phyloP scores from a whole-genome alignment of 2,329 filamentous ascomycete genomes.

The Ceratocystis destructans region DNA sequence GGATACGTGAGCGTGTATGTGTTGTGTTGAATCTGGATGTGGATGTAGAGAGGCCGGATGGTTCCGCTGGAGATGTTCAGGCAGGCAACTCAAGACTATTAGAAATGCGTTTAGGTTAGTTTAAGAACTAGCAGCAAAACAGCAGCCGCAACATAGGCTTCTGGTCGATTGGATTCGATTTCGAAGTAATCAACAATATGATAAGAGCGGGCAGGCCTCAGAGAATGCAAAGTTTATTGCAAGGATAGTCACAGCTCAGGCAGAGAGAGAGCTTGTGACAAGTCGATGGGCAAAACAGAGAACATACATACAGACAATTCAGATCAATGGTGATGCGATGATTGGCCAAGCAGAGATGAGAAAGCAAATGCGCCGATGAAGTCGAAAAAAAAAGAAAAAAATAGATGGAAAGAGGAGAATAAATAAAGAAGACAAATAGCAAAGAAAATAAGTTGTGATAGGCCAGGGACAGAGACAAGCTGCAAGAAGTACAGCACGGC shows the following conservation, averaged over 20 bases:
- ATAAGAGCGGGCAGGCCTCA: background rate
- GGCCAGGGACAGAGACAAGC: background rate
- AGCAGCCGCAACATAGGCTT: no score
- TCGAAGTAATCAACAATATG: background rate
- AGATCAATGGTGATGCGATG: background rate
- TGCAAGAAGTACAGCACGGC: background rate
- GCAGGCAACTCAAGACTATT: background rate
- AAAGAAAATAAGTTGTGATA: constrained; percentile 8
- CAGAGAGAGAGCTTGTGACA: background rate
- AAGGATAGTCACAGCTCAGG: background rate
- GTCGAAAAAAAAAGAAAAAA: background rate
- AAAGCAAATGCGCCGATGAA: constrained; percentile 6
- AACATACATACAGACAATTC: background rate
- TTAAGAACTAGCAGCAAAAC: no score
- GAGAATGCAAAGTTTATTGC: constrained; percentile 57
- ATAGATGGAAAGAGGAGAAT: constrained; percentile 23
- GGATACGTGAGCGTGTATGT: constrained; percentile 22
- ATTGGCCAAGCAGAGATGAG: background rate
- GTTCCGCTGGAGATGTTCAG: background rate
- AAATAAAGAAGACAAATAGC: constrained; percentile 16
- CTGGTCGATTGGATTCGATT: background rate
- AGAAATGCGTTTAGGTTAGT: background rate
- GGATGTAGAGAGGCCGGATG: background rate
- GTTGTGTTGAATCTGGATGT: background rate
- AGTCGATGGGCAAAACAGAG: background rate